Base-by-base conservation (phyloP, 306 rosid species). In the Trifolium repens region DNA sequence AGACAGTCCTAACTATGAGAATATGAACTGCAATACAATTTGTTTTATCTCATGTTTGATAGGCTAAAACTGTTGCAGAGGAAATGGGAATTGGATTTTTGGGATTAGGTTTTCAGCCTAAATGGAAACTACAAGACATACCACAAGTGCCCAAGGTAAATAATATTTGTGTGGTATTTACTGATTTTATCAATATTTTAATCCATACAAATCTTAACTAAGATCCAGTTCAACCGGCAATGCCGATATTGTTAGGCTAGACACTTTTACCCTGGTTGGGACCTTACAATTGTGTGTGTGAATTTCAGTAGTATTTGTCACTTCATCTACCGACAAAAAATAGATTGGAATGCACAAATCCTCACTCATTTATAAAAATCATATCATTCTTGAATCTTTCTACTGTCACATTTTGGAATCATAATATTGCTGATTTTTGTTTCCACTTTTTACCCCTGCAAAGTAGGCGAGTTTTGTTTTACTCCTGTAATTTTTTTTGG, bases 41-140 rank as follows among this genome's bases (percentile, higher is more conserved):
- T 58, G 15, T 46, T 16, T 57, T 65, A 46, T 77, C 32, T 69
- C 7, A 37, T 67, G 55, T 64, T 74, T 71, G 15, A 19, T 73
- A 93, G 98, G 94, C 86, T 37, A 93, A 93, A 83, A 91, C 98
- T 67, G 90, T 90, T 62, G 84, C 91, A 16, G 93, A 93, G 89
- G 96, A 93, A 86, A 93, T 90, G 98, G 89, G 94, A 83, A 89
- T 90, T 44, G 98, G 94, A 67, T 90, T 90, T 86, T 76, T 93
- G 58, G 96, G 96, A 78, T 82, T 93, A 16, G 94, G 98, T 74
- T 90, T 89, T 79, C 94, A 90, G 68, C 96, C 98, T 9, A 90
- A 93, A 77, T 90, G 94, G 96, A 78, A 53, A 80, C 8, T 75
- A 2, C 71, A 85, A 69, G 94, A 90, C 72, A 89, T 90, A 80